phyloP scores from a whole-genome alignment of 106 monocot genomes.

The Cymbidium sinense region DNA sequence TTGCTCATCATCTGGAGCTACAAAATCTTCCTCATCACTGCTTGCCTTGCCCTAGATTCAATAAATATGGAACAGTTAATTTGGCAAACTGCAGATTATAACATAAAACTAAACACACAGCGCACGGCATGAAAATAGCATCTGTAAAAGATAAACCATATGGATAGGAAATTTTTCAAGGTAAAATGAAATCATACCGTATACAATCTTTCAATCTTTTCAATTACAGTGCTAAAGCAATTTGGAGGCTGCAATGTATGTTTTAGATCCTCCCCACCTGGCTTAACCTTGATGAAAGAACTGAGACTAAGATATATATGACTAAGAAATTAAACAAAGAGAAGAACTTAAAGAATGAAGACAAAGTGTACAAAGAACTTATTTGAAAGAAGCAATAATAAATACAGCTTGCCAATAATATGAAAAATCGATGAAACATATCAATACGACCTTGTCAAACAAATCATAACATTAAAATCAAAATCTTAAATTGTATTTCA shows the following conservation, averaged over 20 bases:
- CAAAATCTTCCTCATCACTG: constrained; percentile 84
- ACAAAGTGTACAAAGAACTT: background rate
- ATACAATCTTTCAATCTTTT: constrained; percentile 96
- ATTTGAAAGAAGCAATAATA: background rate
- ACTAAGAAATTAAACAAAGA: background rate
- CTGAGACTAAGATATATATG: background rate
- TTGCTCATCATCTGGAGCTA: constrained; percentile 91
- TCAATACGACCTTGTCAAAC: background rate
- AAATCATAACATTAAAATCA: background rate
- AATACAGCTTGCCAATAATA: background rate
- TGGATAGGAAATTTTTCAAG: background rate
- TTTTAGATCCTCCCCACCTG: constrained; percentile 45
- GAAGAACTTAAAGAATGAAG: background rate
- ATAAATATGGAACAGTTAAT: background rate
- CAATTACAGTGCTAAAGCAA: constrained; percentile 93
- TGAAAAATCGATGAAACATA: background rate
- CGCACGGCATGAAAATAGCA: background rate
- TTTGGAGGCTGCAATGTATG: constrained; percentile 57
- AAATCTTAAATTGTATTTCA: background rate
- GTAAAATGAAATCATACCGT: constrained; percentile 39
- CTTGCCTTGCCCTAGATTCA: constrained; percentile 77
- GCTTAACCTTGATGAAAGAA: constrained; percentile 30
- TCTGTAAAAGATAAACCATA: background rate
- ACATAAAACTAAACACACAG: background rate
- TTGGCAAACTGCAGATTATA: background rate